phyloP scores from a whole-genome alignment of 2,329 filamentous ascomycete species.

The Aspergillus jensenii region DNA sequence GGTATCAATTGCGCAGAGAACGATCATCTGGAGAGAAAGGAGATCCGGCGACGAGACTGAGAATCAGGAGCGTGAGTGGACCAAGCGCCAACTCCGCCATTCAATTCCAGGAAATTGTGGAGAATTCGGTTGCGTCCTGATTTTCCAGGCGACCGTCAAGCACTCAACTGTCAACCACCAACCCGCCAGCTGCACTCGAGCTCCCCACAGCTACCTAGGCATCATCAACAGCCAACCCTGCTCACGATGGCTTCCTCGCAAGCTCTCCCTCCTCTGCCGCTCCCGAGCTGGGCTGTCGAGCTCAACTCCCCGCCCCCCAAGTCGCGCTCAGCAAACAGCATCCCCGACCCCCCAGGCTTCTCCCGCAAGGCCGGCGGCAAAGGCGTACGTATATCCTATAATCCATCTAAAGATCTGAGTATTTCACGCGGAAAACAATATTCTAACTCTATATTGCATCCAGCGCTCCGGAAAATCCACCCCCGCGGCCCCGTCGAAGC shows the following conservation, averaged over 20 bases:
- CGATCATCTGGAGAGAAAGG: constrained; percentile 4
- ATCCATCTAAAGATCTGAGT: background rate
- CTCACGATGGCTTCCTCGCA: constrained; percentile 20
- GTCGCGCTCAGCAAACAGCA: constrained; percentile 58
- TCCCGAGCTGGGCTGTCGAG: constrained; percentile 80
- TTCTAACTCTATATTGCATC: constrained; percentile 9
- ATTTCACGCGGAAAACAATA: background rate
- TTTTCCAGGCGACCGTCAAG: constrained; percentile 17
- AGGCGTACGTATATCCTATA: constrained; percentile 8
- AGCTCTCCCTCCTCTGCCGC: constrained; percentile 43
- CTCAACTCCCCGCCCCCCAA: constrained; percentile 69
- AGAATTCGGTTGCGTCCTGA: constrained; percentile 20
- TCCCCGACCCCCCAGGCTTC: constrained; percentile 87
- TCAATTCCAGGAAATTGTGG: constrained; percentile 15
- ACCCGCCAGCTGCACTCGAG: constrained; percentile 7
- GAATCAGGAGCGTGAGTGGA: constrained; percentile 27
- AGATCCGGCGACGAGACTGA: constrained; percentile 4
- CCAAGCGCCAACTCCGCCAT: constrained; percentile 21
- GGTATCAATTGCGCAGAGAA: constrained; percentile 3
- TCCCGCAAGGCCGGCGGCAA: constrained; percentile 51
- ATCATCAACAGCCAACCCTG: background rate
- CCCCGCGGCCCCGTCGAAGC: constrained; percentile 30
- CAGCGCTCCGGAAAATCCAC: constrained; percentile 33
- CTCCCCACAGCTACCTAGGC: background rate
- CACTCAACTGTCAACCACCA: background rate